Base-by-base conservation (phyloP, 1,284 basidiomycete species). In the Pseudozyma sp. region DNA sequence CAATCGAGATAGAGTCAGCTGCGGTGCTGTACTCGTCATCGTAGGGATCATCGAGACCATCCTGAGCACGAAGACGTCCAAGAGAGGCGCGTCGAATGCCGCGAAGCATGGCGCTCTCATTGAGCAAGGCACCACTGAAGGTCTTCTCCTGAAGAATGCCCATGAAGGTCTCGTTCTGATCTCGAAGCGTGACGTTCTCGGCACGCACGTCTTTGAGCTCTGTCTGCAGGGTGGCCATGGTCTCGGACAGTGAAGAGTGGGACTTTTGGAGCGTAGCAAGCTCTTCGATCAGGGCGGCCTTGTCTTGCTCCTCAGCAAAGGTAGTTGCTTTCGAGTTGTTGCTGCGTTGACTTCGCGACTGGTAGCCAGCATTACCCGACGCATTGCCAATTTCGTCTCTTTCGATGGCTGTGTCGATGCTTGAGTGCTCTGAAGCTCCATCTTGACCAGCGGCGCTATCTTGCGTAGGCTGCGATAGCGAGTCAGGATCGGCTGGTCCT, bases 131-230 rank as follows among this genome's bases (percentile, higher is more conserved):
- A 14, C 78, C 79, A 48, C 76, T 78, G 44, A 81, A 72, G 1
- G 79, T 80, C 70, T 79, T 79, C 44, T 81, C 79, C 48, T 81
- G 72, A 3, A 81, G 58, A 25, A 81, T 76, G 56, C 76, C 78
- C 58, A 77, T 73, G 49, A 76, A 77, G 2, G 72, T 74, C 36
- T 79, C 76, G 59, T 78, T 79, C 55, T 80, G 71, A 40, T 77
- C 73, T 52, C 76, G 72, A 47, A 81, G 50, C 12, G 69, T 52
- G 18, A 56, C 52, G 43, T 79, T 77, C 34, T 63, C 62, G 14
- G 62, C 54, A 25, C 73, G 72, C 13, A 79, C 58, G 31, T 81
- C 73, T 25, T 49, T 60, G 56, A 82, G 67, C 54, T 82, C 77
- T 45, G 59, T 51, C 55, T 81, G 77, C 43, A 77, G 47, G 12